Conservation (phyloP, 2,329 filamentous ascomycete species). For the Chrysoporthe cubensis region DNA sequence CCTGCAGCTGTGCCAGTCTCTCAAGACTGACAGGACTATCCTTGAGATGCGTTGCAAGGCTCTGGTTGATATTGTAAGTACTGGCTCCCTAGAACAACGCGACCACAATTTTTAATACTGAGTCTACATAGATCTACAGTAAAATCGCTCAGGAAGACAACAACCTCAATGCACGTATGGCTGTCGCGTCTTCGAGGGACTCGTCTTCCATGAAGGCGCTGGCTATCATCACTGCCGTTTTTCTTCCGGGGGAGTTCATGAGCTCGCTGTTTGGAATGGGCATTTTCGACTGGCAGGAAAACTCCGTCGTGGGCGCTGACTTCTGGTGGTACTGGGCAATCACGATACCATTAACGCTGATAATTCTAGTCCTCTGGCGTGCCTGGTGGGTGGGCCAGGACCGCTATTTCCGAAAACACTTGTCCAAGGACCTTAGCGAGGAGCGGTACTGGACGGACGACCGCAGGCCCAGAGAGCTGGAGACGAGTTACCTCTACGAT, state of each 20-base stretch:
- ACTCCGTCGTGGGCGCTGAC: constrained; percentile 42
- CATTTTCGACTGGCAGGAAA: constrained; percentile 51
- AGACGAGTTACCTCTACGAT: constrained; percentile 48
- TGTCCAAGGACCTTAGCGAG: constrained; percentile 51
- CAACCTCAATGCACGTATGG: constrained; percentile 48
- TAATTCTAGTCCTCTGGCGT: constrained; percentile 48
- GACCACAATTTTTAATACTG: not conserved
- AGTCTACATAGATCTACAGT: constrained; percentile 45
- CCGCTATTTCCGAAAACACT: constrained; percentile 49
- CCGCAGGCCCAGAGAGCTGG: constrained; percentile 46
- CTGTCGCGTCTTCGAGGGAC: constrained; percentile 45
- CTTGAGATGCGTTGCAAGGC: constrained; percentile 51
- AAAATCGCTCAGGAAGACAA: constrained; percentile 56
- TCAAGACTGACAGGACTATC: constrained; percentile 52
- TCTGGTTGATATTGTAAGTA: constrained; percentile 50
- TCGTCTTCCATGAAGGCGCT: constrained; percentile 53
- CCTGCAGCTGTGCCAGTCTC: constrained; percentile 47
- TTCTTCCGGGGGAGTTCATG: constrained; percentile 52
- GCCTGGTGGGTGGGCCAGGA: constrained; percentile 54
- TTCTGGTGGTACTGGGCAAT: constrained; percentile 54
- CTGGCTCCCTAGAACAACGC: constrained; percentile 4
- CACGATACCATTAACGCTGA: constrained; percentile 46
- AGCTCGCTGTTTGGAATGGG: constrained; percentile 51
- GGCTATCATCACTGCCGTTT: constrained; percentile 53
- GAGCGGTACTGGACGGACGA: constrained; percentile 53